phyloP scores from a whole-genome alignment of 2,329 filamentous ascomycete species.

The Sporothrix pallida region DNA sequence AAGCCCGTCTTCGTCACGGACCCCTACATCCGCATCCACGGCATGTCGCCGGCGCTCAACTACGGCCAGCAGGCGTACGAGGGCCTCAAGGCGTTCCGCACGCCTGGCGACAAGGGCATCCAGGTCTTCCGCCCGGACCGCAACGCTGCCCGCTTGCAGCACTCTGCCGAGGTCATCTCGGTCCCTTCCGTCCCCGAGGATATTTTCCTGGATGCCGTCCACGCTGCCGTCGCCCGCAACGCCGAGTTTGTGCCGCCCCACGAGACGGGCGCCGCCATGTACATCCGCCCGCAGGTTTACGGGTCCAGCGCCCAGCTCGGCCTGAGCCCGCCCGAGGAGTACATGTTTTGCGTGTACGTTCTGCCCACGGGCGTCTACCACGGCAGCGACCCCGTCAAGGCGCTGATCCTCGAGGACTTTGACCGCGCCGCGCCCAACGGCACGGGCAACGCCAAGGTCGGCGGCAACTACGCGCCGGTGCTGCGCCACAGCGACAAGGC shows the following conservation, averaged over 20 bases:
- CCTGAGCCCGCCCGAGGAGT: conserved; percentile 85
- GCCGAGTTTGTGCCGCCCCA: conserved; percentile 91
- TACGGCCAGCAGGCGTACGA: conserved; percentile 98
- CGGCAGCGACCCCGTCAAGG: conserved; percentile 84
- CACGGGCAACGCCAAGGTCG: conserved; percentile 89
- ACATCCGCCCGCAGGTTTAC: conserved; percentile 87
- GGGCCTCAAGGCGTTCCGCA: conserved; percentile 95
- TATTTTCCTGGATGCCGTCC: conserved; percentile 76
- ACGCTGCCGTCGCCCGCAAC: conserved; percentile 83
- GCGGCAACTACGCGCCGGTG: conserved; percentile 95
- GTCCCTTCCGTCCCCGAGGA: conserved; percentile 80
- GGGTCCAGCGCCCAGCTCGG: conserved; percentile 87
- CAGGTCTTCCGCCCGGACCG: conserved; percentile 85
- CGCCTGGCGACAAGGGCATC: conserved; percentile 70
- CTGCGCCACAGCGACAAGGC: conserved; percentile 86
- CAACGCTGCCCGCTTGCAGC: conserved; percentile 84
- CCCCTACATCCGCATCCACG: conserved; percentile 86
- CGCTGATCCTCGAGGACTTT: conserved; percentile 88
- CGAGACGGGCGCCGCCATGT: conserved; percentile 87
- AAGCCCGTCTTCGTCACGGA: conserved; percentile 78
- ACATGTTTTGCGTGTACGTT: conserved; percentile 88
- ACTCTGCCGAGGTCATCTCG: conserved; percentile 81
- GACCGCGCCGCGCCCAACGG: conserved; percentile 92
- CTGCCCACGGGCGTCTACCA: conserved; percentile 95
- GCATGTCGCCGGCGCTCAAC: conserved; percentile 93